Evolutionary conservation across 2,329 filamentous ascomycete species (phyloP).

Genomic region (Dactylellina parvicollis): DNA sequence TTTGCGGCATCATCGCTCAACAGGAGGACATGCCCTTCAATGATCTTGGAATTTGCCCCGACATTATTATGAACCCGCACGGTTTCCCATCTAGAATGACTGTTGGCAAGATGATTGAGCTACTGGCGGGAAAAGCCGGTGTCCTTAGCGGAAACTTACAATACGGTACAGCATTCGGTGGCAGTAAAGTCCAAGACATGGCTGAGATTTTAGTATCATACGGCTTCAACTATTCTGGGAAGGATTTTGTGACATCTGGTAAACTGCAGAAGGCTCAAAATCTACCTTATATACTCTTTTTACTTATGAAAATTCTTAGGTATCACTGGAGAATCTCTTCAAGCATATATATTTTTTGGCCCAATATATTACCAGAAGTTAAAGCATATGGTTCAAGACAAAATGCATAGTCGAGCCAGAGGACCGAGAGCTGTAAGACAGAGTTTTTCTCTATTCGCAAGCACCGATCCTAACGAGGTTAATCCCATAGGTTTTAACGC

Average conservation of each 20-base stretch:
- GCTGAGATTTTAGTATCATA: constrained; percentile 82
- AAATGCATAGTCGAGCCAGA: constrained; percentile 95
- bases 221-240: constrained; percentile 96
- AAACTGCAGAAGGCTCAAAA: neutral
- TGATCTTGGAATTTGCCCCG: constrained; percentile 87
- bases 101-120: constrained; percentile 95
- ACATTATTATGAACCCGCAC: constrained; percentile 99
- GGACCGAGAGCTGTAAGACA: constrained; percentile 75
- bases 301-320: constrained; percentile 60
- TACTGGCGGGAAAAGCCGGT: constrained; percentile 91
- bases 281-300: neutral
- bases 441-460: neutral
- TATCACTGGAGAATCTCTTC: constrained; percentile 90
- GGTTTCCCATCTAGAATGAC: constrained; percentile 99
- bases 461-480: neutral
- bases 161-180: constrained; percentile 89
- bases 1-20: constrained; percentile 94
- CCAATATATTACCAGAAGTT: constrained; percentile 99
- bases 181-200: constrained; percentile 87
- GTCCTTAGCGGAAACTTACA: constrained; percentile 84
- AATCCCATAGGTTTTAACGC: constrained; percentile 74
- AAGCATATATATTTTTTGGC: constrained; percentile 97
- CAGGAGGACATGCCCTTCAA: constrained; percentile 98
- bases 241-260: constrained; percentile 91
- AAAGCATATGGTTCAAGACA: constrained; percentile 99